Evolutionary conservation across 768 basidiomycete species (phyloP), one percentile per base, ranked within the genome.

Genomic region (Amanita subjunquillea): DNA sequence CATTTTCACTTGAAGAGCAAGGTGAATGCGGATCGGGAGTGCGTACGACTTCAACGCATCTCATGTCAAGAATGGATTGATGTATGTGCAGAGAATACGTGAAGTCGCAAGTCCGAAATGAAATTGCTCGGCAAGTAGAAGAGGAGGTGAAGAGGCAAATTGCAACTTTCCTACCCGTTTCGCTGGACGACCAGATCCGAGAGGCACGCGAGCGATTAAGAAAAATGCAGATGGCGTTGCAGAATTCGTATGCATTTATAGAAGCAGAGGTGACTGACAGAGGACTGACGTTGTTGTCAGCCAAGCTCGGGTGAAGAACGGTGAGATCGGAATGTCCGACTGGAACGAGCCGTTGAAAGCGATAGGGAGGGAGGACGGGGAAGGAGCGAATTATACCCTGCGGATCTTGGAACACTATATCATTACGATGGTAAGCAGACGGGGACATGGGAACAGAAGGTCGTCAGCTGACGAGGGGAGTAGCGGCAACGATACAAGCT

Each of bases 71-170:
- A 37, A 25, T 36, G 0, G 3, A 13, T 38, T 50, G 25, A 50
- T 27, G 13, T 40, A 15, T 39, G 22, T 27, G 10, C 27, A 50
- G 48, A 15, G 37, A 50, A 17, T 20, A 50, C 34, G 23, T 51
- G 6, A 42, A 51, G 17, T 9, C 8, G 23, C n/a, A 39, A 17
- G 30, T 45, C 43, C n/a, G 4, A 8, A 2, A 32, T 5, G 50
- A 51, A 39, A 40, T 81, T 13, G 59, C 55, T 13, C 54, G 54
- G n/a, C 75, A 79, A 57, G 73, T 75, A 36, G 65, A 64, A 50
- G 64, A 66, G 43, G 66, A 80, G 56, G 73, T 82, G n/a, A 66
- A 72, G 22, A 58, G 55, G 37, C 79, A 80, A 57, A 74, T 82
- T 37, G 57, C 54, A 51, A 69, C 74, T 22, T 67, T 77, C 57